Base-by-base conservation (phyloP, 2,329 filamentous ascomycete genomes). In the Epichloe baconii region DNA sequence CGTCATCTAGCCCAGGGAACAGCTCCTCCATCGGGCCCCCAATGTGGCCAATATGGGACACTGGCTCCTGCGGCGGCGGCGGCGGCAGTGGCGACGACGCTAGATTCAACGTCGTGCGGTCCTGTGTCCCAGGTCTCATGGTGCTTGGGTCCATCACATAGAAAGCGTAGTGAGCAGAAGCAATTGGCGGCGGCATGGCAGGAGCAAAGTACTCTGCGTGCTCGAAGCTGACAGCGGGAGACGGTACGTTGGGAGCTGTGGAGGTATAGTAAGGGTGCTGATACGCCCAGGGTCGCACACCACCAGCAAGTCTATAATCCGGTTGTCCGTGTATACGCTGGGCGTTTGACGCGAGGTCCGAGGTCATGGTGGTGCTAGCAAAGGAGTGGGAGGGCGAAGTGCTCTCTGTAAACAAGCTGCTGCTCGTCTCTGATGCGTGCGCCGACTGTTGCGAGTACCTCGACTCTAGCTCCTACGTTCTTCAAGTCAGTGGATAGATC, bases 1-100 rank as follows among this genome's bases (percentile, higher is more conserved):
- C 48, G 17, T 50, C 48, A 21, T 40, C 17, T 23, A 50, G 36
- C 11, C 48, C 48, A 8, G 43, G 48, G 14, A 45, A 50, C n/a
- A 50, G 48, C 43, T 50, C 42, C 36, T 50, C 48, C n/a, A 50
- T 45, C 34, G 48, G 48, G 15, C 26, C 48, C 17, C 42, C 48
- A 14, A 50, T 40, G 21, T 46, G 48, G 15, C 42, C 48, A 14
- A 50, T 40, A n/a, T 46, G 48, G 15, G 48, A 37, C 48, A 21
- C n/a, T 15, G 48, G 41, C 41, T 36, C 40, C 31, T 43, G 26
- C 21, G 36, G 47, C 26, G 19, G 15, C 31, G 38, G 19, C 42
- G 42, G 3, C 14, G 19, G 23, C 8, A 14, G 23, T 8, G 23
- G 23, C 7, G 40, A 11, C 11, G 41, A 19, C 17, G 47, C 8